Percentiles rank a stretch among this genome's conserved stretches.
Evolutionary conservation across 192 early-diverging fungal genomes (phyloP).

Genomic region (Linnemannia schmuckeri): DNA sequence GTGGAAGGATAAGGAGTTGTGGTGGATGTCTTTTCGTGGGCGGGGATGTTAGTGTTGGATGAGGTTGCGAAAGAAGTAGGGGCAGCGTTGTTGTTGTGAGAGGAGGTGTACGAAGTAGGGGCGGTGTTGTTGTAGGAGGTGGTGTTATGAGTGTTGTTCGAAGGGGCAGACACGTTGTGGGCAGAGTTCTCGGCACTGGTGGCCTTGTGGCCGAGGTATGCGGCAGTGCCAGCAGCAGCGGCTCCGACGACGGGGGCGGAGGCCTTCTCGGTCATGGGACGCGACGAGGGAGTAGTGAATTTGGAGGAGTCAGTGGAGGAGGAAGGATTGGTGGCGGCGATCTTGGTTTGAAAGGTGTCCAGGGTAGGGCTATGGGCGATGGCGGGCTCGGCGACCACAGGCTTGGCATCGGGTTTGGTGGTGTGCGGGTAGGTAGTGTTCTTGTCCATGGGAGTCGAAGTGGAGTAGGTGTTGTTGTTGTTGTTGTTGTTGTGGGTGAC

Average conservation of each 20-base stretch:
- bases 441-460: neutral
- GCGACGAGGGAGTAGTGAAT: neutral
- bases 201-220: slow-evolving; percentile 14
- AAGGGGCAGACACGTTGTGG: neutral
- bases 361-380: neutral
- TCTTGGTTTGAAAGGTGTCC: neutral
- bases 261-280: neutral
- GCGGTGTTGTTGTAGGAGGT: neutral
- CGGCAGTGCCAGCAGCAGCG: slow-evolving; percentile 8
- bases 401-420: neutral
- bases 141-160: neutral
- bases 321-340: neutral
- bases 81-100: neutral
- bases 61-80: neutral
- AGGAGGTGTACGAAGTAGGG: neutral
- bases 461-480: neutral
- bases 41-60: neutral
- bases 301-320: neutral
- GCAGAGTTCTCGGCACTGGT: neutral
- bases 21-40: neutral
- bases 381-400: neutral
- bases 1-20: no score
- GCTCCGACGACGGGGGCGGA: slow-evolving; percentile 21
- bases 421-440: no score
- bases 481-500: neutral